Evolutionary conservation across 2,329 filamentous ascomycete genomes (phyloP), one percentile per base, ranked within the genome.

Genomic region (Septoria petroselini): DNA sequence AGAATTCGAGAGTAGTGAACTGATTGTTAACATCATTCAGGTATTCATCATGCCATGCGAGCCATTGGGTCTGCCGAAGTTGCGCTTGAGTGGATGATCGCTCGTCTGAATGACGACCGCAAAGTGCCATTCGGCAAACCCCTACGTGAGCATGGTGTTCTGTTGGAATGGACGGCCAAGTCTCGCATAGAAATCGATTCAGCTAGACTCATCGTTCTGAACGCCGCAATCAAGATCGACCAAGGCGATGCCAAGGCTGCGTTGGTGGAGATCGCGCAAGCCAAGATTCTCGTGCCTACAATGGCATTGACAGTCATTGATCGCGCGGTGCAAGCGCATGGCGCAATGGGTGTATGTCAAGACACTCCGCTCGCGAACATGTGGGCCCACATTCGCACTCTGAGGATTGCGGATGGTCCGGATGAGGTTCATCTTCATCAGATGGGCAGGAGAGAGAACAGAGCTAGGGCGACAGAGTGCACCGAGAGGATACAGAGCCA

Each of bases 21-120:
- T 27, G 5, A 9, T 27, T 27, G 23, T 9, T 27, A 27, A 27
- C 23, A 9, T 9, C 9, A 9, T 5, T 27, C 23, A 27, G 23
- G 23, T 49, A 97, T 98, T 68, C 93, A 98, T 74, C 93, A 98
- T 73, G 89, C 90, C 50, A 97, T 97, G 93, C 84, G 93, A 58
- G 84, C 84, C 50, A 93, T 98, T 66, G 93, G 93, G 41, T 85
- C 88, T 44, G 82, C 93, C 12, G 93, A 97, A 72, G 82, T 84
- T 59, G 93, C 91, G 0, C 81, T 97, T 17, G 91, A 97, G 65
- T 95, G 88, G 86, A 86, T 97, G 82, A 81, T 97, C 52, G 86
- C 89, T 64, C 86, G 93, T 54, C 85, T 95, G 73, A 97, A 97
- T 73, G 91, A 97, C 72, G 83, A 87, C 44, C 77, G 75, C 63